These are phyloP conservation scores for Xylaria sp. DNA, from an alignment of 495 filamentous ascomycete genomes.

Conservation along the genomic window DNA sequence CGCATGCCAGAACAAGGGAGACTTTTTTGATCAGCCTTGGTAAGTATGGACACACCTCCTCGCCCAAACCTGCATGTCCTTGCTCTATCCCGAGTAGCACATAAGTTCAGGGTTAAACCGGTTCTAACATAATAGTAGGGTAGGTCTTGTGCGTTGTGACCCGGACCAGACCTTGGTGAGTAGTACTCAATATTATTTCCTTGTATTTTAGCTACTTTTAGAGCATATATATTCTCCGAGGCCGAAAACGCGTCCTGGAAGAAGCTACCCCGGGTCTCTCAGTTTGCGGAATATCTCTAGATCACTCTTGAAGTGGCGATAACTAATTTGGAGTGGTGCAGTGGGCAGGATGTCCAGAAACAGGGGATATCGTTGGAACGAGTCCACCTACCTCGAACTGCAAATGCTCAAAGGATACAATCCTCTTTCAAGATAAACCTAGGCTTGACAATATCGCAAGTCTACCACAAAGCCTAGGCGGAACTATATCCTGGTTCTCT, in stretches of 20 bases:
- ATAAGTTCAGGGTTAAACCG: neutral
- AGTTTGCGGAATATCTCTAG: neutral
- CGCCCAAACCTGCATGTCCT: neutral
- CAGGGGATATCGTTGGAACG: constrained; percentile 20
- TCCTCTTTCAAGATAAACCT: constrained; percentile 35
- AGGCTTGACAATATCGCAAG: constrained; percentile 33
- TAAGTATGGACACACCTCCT: neutral
- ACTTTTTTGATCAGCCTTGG: constrained; percentile 36
- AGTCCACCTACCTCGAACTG: constrained; percentile 32
- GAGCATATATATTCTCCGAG: neutral
- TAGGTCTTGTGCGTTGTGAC: constrained; percentile 40
- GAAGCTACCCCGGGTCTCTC: too few relatives aligned
- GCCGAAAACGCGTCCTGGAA: neutral
- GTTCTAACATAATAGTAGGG: constrained; percentile 20
- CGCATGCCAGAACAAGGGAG: constrained; percentile 37
- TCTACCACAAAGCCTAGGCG: constrained; percentile 36
- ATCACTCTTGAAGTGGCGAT: neutral
- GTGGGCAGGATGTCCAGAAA: constrained; percentile 35
- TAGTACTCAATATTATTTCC: neutral
- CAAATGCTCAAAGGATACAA: constrained; percentile 30
- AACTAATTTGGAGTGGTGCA: neutral
- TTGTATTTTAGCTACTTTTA: neutral
- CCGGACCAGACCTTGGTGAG: constrained; percentile 27
- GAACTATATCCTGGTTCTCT: constrained; percentile 38
- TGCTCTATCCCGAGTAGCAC: neutral